A percentile compares a stretch with the other conserved stretches of the same genome.
Conservation (phyloP, 148 eudicot species). For the Silene conica region DNA sequence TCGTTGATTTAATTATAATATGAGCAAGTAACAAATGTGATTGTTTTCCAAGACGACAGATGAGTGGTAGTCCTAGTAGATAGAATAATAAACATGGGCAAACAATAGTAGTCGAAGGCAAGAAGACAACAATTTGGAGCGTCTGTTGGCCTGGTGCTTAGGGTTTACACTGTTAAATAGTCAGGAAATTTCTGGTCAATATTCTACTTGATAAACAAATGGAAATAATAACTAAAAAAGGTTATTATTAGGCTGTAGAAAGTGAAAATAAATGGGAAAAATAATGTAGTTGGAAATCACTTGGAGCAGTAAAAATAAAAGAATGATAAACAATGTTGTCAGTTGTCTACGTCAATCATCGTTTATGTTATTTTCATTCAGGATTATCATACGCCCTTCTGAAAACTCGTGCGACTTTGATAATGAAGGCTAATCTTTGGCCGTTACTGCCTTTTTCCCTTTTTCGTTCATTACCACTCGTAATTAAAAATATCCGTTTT, state of each 20-base stretch:
- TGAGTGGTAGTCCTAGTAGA: neutral
- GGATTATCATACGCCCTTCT: neutral
- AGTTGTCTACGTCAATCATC: neutral
- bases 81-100: constrained; percentile 10
- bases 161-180: constrained; percentile 9
- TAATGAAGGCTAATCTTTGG: neutral
- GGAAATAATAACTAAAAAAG: too few relatives aligned
- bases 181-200: neutral
- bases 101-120: neutral
- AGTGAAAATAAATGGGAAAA: neutral
- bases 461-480: too few relatives aligned
- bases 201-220: neutral
- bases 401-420: neutral
- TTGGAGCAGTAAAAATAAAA: neutral
- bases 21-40: too few relatives aligned
- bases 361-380: constrained; percentile 2
- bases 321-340: too few relatives aligned
- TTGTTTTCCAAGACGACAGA: too few relatives aligned
- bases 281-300: neutral
- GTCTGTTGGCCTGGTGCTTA: constrained; percentile 17
- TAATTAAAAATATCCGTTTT: too few relatives aligned
- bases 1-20: too few relatives aligned
- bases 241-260: constrained; percentile 17
- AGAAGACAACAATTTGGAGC: constrained; percentile 29
- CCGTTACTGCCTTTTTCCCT: too few relatives aligned